These are phyloP conservation scores for Pharnaceum exiguum DNA, from an alignment of 148 eudicot species.

Conservation along the genomic window DNA sequence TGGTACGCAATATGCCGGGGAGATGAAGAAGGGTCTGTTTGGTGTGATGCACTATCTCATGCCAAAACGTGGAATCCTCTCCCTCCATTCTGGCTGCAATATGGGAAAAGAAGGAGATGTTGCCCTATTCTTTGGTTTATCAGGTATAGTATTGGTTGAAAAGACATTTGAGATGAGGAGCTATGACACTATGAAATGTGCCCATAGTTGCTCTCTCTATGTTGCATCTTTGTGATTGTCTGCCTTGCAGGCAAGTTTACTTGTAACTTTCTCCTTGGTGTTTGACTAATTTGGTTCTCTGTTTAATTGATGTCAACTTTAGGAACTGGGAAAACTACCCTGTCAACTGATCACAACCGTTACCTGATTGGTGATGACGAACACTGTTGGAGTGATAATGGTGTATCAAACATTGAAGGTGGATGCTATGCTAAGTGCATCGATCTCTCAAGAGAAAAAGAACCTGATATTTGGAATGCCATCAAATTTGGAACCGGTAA, in stretches of 20 bases:
- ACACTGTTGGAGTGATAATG: constrained; percentile 70
- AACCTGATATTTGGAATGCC: constrained; percentile 83
- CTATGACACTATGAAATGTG: constrained; percentile 23
- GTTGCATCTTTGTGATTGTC: constrained; percentile 7
- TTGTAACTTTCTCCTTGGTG: neutral
- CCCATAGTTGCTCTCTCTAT: constrained; percentile 15
- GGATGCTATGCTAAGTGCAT: constrained; percentile 91
- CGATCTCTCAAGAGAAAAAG: constrained; percentile 65
- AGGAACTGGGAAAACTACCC: constrained; percentile 84
- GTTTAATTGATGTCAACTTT: neutral
- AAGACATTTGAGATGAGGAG: constrained; percentile 16
- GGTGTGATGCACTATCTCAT: constrained; percentile 86
- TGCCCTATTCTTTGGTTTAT: constrained; percentile 85
- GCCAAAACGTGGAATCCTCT: constrained; percentile 75
- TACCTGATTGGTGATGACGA: constrained; percentile 76
- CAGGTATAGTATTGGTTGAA: constrained; percentile 39
- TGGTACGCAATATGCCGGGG: constrained; percentile 86
- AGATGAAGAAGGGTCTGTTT: constrained; percentile 87
- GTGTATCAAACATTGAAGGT: constrained; percentile 81
- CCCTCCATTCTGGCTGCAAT: constrained; percentile 82
- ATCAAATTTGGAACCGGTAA: constrained; percentile 65
- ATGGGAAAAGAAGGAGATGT: constrained; percentile 82
- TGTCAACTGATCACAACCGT: constrained; percentile 74
- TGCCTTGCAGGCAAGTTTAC: neutral
- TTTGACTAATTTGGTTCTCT: neutral